Evolutionary conservation across 2,329 filamentous ascomycete genomes (phyloP).

Genomic region (Colletotrichum sp.): DNA sequence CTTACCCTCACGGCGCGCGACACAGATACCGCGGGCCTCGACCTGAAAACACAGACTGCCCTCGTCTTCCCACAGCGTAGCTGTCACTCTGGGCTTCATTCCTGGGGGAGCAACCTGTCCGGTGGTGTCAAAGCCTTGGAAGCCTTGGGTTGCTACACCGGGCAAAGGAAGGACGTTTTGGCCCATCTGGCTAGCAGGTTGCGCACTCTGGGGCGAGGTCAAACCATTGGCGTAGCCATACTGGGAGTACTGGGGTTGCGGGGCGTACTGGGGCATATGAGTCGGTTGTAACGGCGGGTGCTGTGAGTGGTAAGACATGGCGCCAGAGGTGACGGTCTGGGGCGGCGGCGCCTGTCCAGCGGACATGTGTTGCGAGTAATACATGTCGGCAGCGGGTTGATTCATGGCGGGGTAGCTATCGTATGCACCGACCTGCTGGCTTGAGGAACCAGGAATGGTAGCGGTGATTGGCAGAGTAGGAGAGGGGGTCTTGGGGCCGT

Average conservation of each 20-base stretch:
- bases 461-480: constrained; percentile 64
- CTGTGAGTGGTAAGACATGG: constrained; percentile 79
- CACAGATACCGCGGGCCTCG: constrained; percentile 94
- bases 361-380: constrained; percentile 82
- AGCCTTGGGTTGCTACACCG: constrained; percentile 59
- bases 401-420: constrained; percentile 73
- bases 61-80: constrained; percentile 97
- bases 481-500: constrained; percentile 80
- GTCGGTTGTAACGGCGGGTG: constrained; percentile 77
- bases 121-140: constrained; percentile 76
- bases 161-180: constrained; percentile 74
- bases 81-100: constrained; percentile 95
- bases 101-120: constrained; percentile 91
- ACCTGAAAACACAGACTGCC: constrained; percentile 98
- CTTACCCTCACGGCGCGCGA: constrained; percentile 89
- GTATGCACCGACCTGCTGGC: constrained; percentile 44
- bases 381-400: constrained; percentile 81
- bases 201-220: constrained; percentile 76
- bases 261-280: constrained; percentile 67
- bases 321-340: constrained; percentile 77
- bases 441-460: constrained; percentile 43
- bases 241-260: constrained; percentile 65
- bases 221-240: constrained; percentile 82
- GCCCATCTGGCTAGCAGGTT: constrained; percentile 72
- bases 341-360: constrained; percentile 76